Conservation (phyloP, 2,329 filamentous ascomycete species). For the Blastomyces parvus region DNA sequence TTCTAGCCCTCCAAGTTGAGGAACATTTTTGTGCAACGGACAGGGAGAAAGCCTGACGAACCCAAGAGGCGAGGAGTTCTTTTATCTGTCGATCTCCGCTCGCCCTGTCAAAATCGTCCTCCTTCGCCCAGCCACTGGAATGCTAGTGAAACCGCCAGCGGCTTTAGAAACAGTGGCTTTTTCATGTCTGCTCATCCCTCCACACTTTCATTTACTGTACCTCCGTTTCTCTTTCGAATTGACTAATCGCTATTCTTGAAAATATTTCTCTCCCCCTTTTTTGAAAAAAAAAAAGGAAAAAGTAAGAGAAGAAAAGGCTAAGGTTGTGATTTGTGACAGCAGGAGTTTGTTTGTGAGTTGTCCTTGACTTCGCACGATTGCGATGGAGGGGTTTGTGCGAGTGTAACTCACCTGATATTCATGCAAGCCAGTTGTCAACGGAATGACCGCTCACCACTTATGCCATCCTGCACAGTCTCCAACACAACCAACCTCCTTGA, state of each 20-base stretch:
- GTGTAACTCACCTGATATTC: not conserved
- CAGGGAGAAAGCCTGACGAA: not conserved
- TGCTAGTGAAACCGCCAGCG: not conserved
- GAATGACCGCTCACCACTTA: not conserved
- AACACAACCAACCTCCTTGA: not conserved
- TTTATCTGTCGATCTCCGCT: conserved; percentile 2
- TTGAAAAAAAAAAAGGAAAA: not conserved
- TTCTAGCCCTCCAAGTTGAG: not conserved
- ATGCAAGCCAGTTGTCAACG: not conserved
- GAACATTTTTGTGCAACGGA: not conserved
- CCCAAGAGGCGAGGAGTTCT: not conserved
- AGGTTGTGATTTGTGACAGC: no score
- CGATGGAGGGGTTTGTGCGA: not conserved
- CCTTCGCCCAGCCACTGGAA: conserved; percentile 1
- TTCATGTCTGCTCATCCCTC: not conserved
- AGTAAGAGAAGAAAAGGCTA: not conserved
- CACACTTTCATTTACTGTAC: not conserved
- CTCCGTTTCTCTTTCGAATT: not conserved
- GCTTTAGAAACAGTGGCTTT: not conserved
- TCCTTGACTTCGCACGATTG: not conserved
- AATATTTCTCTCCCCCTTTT: not conserved
- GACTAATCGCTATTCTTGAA: not conserved
- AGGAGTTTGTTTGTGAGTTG: not conserved
- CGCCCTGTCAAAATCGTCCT: not conserved
- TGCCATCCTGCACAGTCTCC: not conserved